These are phyloP conservation scores for Solanum virginianum DNA, from an alignment of 257 asterid species.

Conservation along the genomic window DNA sequence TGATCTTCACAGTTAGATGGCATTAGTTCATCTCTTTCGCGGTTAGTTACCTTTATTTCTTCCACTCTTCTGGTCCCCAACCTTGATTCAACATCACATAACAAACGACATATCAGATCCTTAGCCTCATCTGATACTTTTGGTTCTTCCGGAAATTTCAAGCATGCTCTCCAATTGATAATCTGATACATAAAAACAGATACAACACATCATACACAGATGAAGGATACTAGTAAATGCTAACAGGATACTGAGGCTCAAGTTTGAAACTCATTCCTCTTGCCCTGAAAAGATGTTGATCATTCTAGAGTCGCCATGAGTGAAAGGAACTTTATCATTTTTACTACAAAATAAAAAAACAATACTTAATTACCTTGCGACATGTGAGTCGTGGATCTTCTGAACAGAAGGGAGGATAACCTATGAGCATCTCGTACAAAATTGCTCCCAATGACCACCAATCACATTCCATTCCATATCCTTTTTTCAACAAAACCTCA, in stretches of 20 bases:
- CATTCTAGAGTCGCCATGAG: neutral
- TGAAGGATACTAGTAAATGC: neutral
- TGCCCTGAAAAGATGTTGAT: neutral
- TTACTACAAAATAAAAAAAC: neutral
- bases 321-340: neutral
- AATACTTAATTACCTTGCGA: conserved; percentile 61
- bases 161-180: conserved; percentile 80
- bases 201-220: neutral
- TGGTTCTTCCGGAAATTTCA: conserved; percentile 92
- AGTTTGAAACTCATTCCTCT: neutral
- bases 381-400: conserved; percentile 97
- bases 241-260: neutral
- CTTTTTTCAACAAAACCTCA: conserved; percentile 80
- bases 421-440: conserved; percentile 84
- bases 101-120: conserved; percentile 75
- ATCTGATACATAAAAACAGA: conserved; percentile 30
- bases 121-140: conserved; percentile 74
- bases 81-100: conserved; percentile 88
- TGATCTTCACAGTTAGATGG: neutral
- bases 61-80: conserved; percentile 90
- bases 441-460: conserved; percentile 99
- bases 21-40: neutral
- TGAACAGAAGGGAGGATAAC: conserved; percentile 96
- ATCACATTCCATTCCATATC: conserved; percentile 97
- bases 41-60: conserved; percentile 67